Conservation (phyloP, 441 rosid species). For the Adansonia grandidieri region DNA sequence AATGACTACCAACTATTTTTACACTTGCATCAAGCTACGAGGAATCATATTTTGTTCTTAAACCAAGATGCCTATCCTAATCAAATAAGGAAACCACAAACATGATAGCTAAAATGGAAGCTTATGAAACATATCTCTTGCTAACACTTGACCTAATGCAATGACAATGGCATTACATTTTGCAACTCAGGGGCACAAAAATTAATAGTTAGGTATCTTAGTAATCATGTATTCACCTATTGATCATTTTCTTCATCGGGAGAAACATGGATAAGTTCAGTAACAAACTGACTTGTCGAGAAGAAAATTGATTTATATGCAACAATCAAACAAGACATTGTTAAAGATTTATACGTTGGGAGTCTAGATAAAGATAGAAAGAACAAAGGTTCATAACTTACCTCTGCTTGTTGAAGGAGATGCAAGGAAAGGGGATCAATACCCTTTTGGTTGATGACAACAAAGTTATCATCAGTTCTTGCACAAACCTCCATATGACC, state of each 20-base stretch:
- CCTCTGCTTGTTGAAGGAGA: conserved; percentile 76
- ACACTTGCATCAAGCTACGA: too few relatives aligned
- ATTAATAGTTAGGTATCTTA: neutral
- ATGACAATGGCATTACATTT: neutral
- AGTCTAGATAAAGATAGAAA: neutral
- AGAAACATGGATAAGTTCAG: neutral
- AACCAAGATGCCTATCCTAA: neutral
- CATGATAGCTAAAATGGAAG: neutral
- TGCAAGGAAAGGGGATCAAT: conserved; percentile 95
- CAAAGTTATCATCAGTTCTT: conserved; percentile 73
- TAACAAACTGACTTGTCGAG: neutral
- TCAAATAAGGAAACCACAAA: neutral
- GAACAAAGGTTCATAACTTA: neutral
- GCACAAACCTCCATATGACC: conserved; percentile 73
- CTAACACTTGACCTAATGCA: neutral
- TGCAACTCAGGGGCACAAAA: neutral
- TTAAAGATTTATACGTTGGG: neutral
- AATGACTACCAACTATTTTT: too few relatives aligned
- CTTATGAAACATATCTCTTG: neutral
- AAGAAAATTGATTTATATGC: neutral
- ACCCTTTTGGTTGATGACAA: conserved; percentile 93
- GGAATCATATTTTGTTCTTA: neutral
- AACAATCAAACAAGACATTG: neutral
- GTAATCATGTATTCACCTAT: neutral
- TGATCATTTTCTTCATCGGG: neutral